Base-by-base conservation (phyloP, 345 rosid species). In the Syzygium jambos region DNA sequence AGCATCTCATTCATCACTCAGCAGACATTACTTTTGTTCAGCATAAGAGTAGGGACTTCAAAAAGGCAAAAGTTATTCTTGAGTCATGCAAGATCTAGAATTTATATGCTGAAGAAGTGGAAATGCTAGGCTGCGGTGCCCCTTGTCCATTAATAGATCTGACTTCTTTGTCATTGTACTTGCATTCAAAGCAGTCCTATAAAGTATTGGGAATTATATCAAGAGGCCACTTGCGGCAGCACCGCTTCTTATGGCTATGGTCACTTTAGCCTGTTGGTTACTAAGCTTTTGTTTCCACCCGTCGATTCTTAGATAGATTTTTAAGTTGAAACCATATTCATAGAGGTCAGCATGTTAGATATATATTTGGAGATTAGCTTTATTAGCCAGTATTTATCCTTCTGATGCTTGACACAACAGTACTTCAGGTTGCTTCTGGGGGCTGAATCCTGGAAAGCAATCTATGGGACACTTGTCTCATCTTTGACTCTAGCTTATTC, bases 401-500 rank as follows among this genome's bases (percentile, higher is more conserved):
- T 38, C 82, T 38, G 82, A 73, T 73, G 49, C 49, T 68, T 30
- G 78, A 46, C 46, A 68, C 78, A 2, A 68, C 12, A 30, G 78
- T 30, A 68, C 78, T 17, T 68, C 27, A 19, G 27, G 82, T 19
- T 38, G 49, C 82, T 73, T 73, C 49, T 19, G 49, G 49, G 82
- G 82, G 49, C 13, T 73, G 41, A 73, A 53, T 85, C 65, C 10
- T 4, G 68, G 49, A 46, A 30, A 53, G 41, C 57, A 38, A 7
- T 55, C 68, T 52, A 19, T 17, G 27, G n/a, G 63, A 85, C 63
- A 34, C 6, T 73, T 73, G 82, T 73, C 82, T 54, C 51, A 52
- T 41, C 43, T 17, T 84, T 87, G 85, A 90, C 86, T 87, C 61
- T 73, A 52, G 87, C 88, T 78, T 86, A 14, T 63, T 87, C 17